Evolutionary conservation across 192 early-diverging fungal species (phyloP).

Genomic region (Radiomyces spectabilis): DNA sequence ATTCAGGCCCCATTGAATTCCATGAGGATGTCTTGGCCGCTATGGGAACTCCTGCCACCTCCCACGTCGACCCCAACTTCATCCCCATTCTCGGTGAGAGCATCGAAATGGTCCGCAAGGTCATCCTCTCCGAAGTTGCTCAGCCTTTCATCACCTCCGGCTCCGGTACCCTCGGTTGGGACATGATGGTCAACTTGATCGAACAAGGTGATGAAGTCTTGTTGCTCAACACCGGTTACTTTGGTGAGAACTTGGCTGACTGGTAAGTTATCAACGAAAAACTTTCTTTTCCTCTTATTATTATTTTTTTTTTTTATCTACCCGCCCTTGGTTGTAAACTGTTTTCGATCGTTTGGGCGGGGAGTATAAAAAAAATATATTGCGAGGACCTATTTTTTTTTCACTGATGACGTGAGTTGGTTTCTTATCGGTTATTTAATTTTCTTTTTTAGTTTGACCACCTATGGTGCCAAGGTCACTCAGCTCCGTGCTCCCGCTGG

Average conservation of each 20-base stretch:
- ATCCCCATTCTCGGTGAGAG: constrained; percentile 80
- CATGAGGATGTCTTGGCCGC: constrained; percentile 75
- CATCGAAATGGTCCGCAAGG: constrained; percentile 77
- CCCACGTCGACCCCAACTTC: constrained; percentile 88
- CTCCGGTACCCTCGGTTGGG: constrained; percentile 98
- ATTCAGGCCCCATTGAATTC: constrained; percentile 90
- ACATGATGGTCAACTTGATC: constrained; percentile 88
- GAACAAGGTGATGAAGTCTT: constrained; percentile 85
- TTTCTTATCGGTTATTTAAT: background rate
- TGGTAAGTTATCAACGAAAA: constrained; percentile 49
- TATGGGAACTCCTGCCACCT: constrained; percentile 84
- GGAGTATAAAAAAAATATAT: background rate
- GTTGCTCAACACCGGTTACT: constrained; percentile 89
- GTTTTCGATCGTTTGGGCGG: background rate
- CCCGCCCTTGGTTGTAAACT: too few relatives aligned
- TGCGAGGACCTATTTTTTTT: background rate
- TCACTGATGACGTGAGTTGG: too few relatives aligned
- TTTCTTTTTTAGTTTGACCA: constrained; percentile 49
- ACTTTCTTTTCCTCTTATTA: background rate
- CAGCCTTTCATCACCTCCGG: constrained; percentile 95
- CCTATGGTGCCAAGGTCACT: constrained; percentile 86
- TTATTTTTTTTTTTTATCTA: background rate
- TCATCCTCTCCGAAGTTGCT: constrained; percentile 67
- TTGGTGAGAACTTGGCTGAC: constrained; percentile 91
- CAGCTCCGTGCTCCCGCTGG: constrained; percentile 67